Conservation (phyloP, 768 basidiomycete genomes). For the Xerocomellus dryophilus region DNA sequence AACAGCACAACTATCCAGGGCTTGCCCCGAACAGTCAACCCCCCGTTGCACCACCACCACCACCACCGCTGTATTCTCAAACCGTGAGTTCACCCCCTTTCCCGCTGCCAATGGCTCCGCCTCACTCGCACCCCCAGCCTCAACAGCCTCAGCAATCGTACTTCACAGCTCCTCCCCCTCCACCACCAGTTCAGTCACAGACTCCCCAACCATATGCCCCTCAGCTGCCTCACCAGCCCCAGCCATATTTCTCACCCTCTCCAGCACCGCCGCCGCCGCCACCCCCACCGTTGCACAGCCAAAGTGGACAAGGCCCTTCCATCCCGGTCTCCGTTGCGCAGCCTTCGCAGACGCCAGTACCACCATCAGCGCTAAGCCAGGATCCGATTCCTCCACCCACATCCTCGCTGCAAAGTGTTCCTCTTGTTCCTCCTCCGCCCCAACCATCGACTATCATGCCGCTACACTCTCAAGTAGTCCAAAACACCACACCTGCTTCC, state of each 20-base stretch:
- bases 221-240: constrained; percentile 21
- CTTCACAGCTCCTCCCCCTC: constrained; percentile 21
- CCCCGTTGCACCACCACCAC: background rate
- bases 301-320: background rate
- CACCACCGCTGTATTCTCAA: constrained; percentile 3
- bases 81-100: constrained; percentile 6
- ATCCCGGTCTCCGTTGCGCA: background rate
- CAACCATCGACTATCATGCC: constrained; percentile 23
- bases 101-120: background rate
- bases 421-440: constrained; percentile 10
- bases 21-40: constrained; percentile 10
- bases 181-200: constrained; percentile 10
- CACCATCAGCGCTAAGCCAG: background rate
- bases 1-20: constrained; percentile 11
- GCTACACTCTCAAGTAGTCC: constrained; percentile 10
- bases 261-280: constrained; percentile 18
- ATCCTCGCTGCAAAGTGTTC: background rate
- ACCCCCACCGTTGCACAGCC: constrained; percentile 7
- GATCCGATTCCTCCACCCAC: constrained; percentile 5
- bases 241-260: constrained; percentile 21
- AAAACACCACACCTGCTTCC: background rate
- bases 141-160: constrained; percentile 14
- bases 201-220: constrained; percentile 9
- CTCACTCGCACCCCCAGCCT: constrained; percentile 1
- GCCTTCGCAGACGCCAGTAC: constrained; percentile 5